Evolutionary conservation across 768 basidiomycete species (phyloP).

Genomic region (Asterophora parasitica): DNA sequence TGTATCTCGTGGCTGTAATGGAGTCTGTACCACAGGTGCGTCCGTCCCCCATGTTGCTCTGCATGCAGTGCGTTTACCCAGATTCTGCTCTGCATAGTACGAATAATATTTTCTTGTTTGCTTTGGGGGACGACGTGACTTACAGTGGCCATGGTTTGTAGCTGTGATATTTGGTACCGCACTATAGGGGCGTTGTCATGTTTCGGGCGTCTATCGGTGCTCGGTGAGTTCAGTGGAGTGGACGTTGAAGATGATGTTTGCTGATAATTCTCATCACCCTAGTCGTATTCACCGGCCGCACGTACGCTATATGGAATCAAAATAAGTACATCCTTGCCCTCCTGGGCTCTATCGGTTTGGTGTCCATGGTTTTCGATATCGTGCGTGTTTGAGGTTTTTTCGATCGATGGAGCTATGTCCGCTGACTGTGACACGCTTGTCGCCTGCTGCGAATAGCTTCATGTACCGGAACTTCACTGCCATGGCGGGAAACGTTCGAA

Average conservation of each 20-base stretch:
- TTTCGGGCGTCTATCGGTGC: conserved; percentile 15
- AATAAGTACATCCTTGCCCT: conserved; percentile 9
- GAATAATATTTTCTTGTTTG: too few relatives aligned
- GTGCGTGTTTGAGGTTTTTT: conserved; percentile 1
- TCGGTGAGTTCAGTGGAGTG: conserved; percentile 9
- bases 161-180: conserved; percentile 15
- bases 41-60: neutral
- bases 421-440: too few relatives aligned
- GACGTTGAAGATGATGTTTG: too few relatives aligned
- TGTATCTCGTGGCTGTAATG: conserved; percentile 21
- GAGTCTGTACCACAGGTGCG: conserved; percentile 12
- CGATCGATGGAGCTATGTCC: neutral
- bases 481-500: conserved; percentile 10
- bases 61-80: neutral
- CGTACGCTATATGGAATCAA: conserved; percentile 17
- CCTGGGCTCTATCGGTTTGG: conserved; percentile 13
- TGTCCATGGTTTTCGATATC: conserved; percentile 9
- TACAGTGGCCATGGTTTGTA: neutral
- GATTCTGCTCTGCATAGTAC: neutral
- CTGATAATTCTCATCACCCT: too few relatives aligned
- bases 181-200: conserved; percentile 7
- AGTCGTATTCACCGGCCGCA: conserved; percentile 19
- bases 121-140: too few relatives aligned
- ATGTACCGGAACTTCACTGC: conserved; percentile 13
- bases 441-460: conserved; percentile 2